Evolutionary conservation across 1,139 yeast species (phyloP).

Genomic region (Geotrichum siamense): DNA sequence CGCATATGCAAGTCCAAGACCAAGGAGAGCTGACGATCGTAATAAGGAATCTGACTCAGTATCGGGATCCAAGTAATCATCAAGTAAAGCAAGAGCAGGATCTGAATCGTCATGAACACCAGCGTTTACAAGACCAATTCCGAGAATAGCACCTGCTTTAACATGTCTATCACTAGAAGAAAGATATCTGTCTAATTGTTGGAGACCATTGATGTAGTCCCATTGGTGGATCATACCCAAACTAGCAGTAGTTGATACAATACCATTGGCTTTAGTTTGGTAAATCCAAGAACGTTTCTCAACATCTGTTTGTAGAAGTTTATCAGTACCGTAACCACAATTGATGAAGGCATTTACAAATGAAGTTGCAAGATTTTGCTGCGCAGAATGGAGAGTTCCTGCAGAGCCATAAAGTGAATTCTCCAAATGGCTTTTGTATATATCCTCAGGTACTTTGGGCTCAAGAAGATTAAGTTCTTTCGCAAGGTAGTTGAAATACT

Average conservation of each 20-base stretch:
- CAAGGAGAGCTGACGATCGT: constrained; percentile 77
- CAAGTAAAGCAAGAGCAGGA: constrained; percentile 74
- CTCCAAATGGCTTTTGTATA: constrained; percentile 86
- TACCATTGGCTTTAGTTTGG: constrained; percentile 87
- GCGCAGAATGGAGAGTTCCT: constrained; percentile 78
- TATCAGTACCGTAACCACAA: constrained; percentile 85
- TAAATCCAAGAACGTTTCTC: constrained; percentile 80
- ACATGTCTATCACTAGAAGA: constrained; percentile 81
- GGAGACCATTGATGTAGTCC: constrained; percentile 87
- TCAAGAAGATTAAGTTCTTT: constrained; percentile 82
- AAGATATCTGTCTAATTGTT: constrained; percentile 78
- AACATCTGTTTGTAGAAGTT: constrained; percentile 55
- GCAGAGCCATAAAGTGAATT: constrained; percentile 54
- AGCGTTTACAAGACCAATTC: constrained; percentile 90
- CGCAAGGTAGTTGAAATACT: constrained; percentile 70
- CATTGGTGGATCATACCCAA: constrained; percentile 87
- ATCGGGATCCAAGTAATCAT: constrained; percentile 62
- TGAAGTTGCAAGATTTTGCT: constrained; percentile 90
- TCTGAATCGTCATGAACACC: constrained; percentile 96
- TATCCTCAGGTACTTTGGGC: constrained; percentile 92
- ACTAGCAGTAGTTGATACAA: constrained; percentile 91
- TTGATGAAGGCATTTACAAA: constrained; percentile 90
- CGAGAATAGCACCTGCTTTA: constrained; percentile 93
- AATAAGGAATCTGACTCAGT: constrained; percentile 34
- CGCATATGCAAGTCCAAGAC: constrained; percentile 91